Evolutionary conservation across 352 stramenopile genomes (phyloP).

Genomic region (Globisporangium heterothallicum): DNA sequence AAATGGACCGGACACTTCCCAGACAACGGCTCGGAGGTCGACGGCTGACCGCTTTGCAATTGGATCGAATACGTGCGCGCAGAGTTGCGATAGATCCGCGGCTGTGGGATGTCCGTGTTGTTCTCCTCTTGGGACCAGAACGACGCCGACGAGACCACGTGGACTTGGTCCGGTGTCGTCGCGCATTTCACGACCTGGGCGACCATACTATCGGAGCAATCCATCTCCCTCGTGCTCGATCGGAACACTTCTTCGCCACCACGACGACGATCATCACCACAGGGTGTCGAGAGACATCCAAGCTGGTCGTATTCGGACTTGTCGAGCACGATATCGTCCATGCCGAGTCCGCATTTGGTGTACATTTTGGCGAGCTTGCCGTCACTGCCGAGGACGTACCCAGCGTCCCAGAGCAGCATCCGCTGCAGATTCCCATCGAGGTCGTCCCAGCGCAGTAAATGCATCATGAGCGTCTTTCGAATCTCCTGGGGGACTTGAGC

Average conservation of each 20-base stretch:
- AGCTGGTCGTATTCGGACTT: slow-evolving; percentile 23
- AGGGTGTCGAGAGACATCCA: slow-evolving; percentile 18
- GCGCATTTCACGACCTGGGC: slow-evolving; percentile 28
- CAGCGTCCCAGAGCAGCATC: slow-evolving; percentile 50
- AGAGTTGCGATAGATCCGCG: slow-evolving; percentile 24
- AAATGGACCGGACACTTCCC: slow-evolving; percentile 20
- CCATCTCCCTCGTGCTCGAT: slow-evolving; percentile 4
- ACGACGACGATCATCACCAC: neutral
- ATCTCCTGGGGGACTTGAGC: neutral
- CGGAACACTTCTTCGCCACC: slow-evolving; percentile 6
- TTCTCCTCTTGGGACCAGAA: slow-evolving; percentile 38
- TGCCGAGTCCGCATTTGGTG: slow-evolving; percentile 31
- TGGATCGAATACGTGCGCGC: slow-evolving; percentile 36
- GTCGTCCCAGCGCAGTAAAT: slow-evolving; percentile 27
- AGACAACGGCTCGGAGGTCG: neutral
- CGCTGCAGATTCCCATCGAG: slow-evolving; percentile 44
- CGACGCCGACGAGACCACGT: neutral
- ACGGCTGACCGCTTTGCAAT: slow-evolving; percentile 13
- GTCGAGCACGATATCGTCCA: slow-evolving; percentile 38
- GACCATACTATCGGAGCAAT: slow-evolving; percentile 27
- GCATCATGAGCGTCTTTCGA: slow-evolving; percentile 21
- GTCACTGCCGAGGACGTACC: slow-evolving; percentile 27
- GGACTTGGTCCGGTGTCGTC: slow-evolving; percentile 16
- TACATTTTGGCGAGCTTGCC: slow-evolving; percentile 13
- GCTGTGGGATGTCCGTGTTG: slow-evolving; percentile 38